phyloP scores from a whole-genome alignment of 179 eudicot genomes.

The Camellia oleifera region DNA sequence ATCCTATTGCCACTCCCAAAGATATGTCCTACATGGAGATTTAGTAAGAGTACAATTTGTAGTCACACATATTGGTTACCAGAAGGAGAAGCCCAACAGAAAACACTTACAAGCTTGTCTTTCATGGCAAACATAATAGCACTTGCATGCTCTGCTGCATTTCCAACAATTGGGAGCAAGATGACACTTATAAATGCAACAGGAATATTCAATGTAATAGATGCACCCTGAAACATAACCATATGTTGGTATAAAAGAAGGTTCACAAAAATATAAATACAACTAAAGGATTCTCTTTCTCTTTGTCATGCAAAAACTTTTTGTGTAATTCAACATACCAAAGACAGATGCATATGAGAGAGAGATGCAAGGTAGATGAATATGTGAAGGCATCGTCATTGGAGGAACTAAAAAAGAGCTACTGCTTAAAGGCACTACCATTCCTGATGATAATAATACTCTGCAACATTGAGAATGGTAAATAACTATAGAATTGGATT shows the following conservation, averaged over 20 bases:
- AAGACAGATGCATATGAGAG: not conserved
- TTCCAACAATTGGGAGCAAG: constrained; percentile 54
- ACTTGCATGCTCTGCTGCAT: constrained; percentile 62
- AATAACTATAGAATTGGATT: not conserved
- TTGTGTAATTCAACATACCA: not conserved
- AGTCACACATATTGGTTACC: no score
- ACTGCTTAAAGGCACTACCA: not conserved
- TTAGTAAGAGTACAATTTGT: not conserved
- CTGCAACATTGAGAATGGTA: not conserved
- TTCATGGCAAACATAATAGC: constrained; percentile 56
- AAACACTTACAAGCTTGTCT: constrained; percentile 47
- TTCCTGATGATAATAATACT: not conserved
- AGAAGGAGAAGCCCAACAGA: not conserved
- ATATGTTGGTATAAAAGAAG: no score
- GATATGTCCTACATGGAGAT: constrained; percentile 38
- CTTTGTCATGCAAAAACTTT: not conserved
- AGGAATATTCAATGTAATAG: constrained; percentile 40
- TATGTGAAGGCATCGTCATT: not conserved
- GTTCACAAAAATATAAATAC: not conserved
- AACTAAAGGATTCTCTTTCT: not conserved
- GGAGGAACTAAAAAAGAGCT: not conserved
- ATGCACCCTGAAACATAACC: constrained; percentile 41
- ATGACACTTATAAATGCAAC: constrained; percentile 53
- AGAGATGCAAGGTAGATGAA: not conserved
- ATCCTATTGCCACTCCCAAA: constrained; percentile 54